phyloP scores from a whole-genome alignment of 352 stramenopile genomes.

The Plasmopara viticola region DNA sequence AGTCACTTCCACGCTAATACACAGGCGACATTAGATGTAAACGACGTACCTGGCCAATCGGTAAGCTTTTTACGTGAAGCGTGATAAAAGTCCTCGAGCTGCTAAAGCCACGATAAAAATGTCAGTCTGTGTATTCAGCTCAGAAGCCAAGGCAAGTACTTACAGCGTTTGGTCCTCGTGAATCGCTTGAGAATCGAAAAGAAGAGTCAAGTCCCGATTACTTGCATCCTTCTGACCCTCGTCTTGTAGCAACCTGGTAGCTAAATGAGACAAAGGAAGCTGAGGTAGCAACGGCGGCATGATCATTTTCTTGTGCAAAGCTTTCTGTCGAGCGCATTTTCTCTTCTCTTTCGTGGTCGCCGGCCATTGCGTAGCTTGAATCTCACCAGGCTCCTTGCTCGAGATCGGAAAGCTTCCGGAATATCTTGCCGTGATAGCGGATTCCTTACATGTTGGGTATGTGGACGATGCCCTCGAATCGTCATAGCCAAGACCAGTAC shows the following conservation, averaged over 20 bases:
- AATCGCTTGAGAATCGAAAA: slow-evolving; percentile 44
- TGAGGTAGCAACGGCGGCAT: slow-evolving; percentile 22
- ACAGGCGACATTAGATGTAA: not conserved
- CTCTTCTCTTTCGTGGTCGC: slow-evolving; percentile 47
- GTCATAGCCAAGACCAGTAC: slow-evolving; percentile 1
- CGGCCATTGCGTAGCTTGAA: slow-evolving; percentile 36
- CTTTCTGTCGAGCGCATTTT: slow-evolving; percentile 30
- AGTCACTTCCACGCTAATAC: not conserved
- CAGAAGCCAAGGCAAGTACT: slow-evolving; percentile 1
- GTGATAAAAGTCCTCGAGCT: slow-evolving; percentile 54
- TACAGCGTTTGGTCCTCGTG: slow-evolving; percentile 35
- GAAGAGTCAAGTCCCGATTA: slow-evolving; percentile 46
- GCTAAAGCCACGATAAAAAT: not conserved
- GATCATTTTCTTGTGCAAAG: slow-evolving; percentile 47
- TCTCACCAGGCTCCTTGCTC: slow-evolving; percentile 25
- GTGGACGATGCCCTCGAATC: not conserved
- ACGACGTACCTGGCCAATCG: slow-evolving; percentile 53
- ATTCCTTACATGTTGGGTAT: slow-evolving; percentile 36
- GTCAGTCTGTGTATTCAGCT: not conserved
- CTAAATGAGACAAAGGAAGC: not conserved
- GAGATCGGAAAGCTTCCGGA: slow-evolving; percentile 66
- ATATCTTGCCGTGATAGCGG: slow-evolving; percentile 34
- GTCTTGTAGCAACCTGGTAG: not conserved
- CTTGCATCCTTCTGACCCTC: slow-evolving; percentile 13
- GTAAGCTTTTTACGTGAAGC: slow-evolving; percentile 70